Conservation (phyloP, 805 yeast species). For the Ogataea zsoltii region DNA sequence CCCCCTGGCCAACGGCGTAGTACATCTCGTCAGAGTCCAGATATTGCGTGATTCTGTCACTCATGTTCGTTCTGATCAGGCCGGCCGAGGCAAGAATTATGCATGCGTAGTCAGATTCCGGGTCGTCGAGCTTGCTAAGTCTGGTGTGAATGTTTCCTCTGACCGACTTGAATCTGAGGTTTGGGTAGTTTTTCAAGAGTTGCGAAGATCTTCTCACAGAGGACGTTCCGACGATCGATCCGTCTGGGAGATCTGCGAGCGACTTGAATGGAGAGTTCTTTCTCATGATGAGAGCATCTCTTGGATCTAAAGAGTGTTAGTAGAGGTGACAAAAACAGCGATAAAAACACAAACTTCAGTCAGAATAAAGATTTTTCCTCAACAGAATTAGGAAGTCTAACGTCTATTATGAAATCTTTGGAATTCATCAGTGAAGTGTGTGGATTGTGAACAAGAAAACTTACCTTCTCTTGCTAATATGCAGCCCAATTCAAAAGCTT, state of each 20-base stretch:
- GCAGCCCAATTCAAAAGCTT: conserved; percentile 86
- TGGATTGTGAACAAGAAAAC: conserved; percentile 15
- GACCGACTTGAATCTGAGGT: conserved; percentile 75
- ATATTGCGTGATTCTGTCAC: conserved; percentile 70
- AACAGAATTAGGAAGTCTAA: conserved; percentile 39
- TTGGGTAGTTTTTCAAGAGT: conserved; percentile 74
- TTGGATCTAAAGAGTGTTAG: conserved; percentile 60
- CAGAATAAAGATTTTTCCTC: conserved; percentile 31
- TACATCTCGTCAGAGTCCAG: conserved; percentile 80
- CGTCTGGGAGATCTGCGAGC: conserved; percentile 76
- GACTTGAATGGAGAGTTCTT: conserved; percentile 59
- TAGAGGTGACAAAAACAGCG: neutral
- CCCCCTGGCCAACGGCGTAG: conserved; percentile 99
- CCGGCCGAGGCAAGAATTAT: conserved; percentile 94
- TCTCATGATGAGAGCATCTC: conserved; percentile 87
- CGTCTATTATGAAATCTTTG: conserved; percentile 33
- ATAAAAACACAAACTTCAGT: neutral
- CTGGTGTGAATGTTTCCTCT: conserved; percentile 87
- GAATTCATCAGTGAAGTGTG: conserved; percentile 28
- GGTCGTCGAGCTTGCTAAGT: conserved; percentile 74
- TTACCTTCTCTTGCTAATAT: conserved; percentile 70
- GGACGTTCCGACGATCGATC: conserved; percentile 90
- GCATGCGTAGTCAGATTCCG: conserved; percentile 58
- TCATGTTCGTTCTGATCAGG: conserved; percentile 67
- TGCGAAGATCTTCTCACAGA: conserved; percentile 94